Evolutionary conservation across 805 yeast genomes (phyloP).

Genomic region (Sporopachydermia quercuum): DNA sequence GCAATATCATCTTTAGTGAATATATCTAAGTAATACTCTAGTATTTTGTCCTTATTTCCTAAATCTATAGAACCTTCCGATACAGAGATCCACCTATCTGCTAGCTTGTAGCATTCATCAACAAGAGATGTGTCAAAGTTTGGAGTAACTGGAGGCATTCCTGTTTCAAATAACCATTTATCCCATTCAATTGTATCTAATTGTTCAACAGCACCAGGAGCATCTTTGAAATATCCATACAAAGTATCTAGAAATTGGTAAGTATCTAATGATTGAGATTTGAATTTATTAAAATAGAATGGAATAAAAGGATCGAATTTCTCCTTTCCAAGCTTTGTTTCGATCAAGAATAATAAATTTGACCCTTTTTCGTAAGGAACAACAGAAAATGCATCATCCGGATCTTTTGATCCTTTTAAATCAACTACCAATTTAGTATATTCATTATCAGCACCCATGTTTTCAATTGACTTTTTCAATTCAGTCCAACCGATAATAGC

Average conservation of each 20-base stretch:
- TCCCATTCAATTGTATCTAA: constrained; percentile 74
- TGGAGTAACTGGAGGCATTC: constrained; percentile 74
- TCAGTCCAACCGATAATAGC: constrained; percentile 86
- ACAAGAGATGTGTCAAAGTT: constrained; percentile 66
- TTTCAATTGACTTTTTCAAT: constrained; percentile 46
- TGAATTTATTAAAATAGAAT: constrained; percentile 56
- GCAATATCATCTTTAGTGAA: constrained; percentile 38
- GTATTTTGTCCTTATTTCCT: constrained; percentile 5
- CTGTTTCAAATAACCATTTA: constrained; percentile 66
- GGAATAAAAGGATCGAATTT: constrained; percentile 71
- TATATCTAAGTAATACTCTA: constrained; percentile 11
- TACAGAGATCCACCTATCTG: constrained; percentile 44
- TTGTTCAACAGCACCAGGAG: constrained; percentile 26
- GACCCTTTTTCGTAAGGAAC: constrained; percentile 91
- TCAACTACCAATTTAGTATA: constrained; percentile 57
- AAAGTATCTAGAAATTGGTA: constrained; percentile 66
- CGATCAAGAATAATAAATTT: constrained; percentile 62
- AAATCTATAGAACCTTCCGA: constrained; percentile 13
- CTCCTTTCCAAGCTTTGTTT: constrained; percentile 42
- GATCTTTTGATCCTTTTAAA: constrained; percentile 56
- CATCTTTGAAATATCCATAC: constrained; percentile 40
- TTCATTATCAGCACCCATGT: constrained; percentile 41
- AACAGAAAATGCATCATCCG: constrained; percentile 78
- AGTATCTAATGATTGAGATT: constrained; percentile 62
- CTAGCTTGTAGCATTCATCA: constrained; percentile 52